phyloP scores from a whole-genome alignment of 352 stramenopile genomes.

The Pythium periplocum region DNA sequence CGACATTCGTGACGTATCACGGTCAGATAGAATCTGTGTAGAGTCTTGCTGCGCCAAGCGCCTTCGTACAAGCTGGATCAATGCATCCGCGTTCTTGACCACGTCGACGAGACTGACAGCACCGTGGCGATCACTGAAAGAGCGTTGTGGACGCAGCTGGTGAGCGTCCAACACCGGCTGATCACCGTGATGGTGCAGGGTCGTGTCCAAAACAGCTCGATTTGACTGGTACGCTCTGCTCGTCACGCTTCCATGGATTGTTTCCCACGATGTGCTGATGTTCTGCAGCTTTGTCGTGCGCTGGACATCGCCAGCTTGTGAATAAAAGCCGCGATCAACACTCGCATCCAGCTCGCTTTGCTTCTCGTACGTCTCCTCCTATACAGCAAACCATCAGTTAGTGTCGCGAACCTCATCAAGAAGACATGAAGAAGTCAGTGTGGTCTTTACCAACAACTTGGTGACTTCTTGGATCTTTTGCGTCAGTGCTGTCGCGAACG shows the following conservation, averaged over 20 bases:
- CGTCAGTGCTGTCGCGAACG: slow-evolving; percentile 25
- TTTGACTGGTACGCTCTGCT: slow-evolving; percentile 17
- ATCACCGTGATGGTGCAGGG: slow-evolving; percentile 26
- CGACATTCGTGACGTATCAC: slow-evolving; percentile 10
- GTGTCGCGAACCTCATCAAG: neutral
- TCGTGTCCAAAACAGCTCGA: slow-evolving; percentile 24
- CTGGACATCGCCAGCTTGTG: slow-evolving; percentile 19
- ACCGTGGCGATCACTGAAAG: slow-evolving; percentile 9
- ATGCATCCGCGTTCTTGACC: slow-evolving; percentile 25
- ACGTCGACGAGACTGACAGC: slow-evolving; percentile 26
- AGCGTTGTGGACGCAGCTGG: slow-evolving; percentile 15
- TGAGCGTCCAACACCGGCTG: slow-evolving; percentile 28
- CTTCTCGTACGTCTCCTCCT: slow-evolving; percentile 42
- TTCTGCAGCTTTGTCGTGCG: slow-evolving; percentile 21
- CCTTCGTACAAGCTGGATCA: slow-evolving; percentile 25
- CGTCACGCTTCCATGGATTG: slow-evolving; percentile 18
- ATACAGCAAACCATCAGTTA: neutral
- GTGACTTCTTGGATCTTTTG: slow-evolving; percentile 32
- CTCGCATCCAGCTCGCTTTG: slow-evolving; percentile 27
- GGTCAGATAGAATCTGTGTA: slow-evolving; percentile 7
- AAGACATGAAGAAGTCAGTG: neutral
- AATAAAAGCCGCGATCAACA: slow-evolving; percentile 26
- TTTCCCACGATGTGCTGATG: slow-evolving; percentile 22
- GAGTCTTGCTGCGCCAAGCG: slow-evolving; percentile 18
- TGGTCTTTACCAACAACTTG: neutral